Percentiles rank a stretch among this genome's conserved stretches.
Conservation (phyloP, 768 basidiomycete genomes). For the Clathrus columnatus region DNA sequence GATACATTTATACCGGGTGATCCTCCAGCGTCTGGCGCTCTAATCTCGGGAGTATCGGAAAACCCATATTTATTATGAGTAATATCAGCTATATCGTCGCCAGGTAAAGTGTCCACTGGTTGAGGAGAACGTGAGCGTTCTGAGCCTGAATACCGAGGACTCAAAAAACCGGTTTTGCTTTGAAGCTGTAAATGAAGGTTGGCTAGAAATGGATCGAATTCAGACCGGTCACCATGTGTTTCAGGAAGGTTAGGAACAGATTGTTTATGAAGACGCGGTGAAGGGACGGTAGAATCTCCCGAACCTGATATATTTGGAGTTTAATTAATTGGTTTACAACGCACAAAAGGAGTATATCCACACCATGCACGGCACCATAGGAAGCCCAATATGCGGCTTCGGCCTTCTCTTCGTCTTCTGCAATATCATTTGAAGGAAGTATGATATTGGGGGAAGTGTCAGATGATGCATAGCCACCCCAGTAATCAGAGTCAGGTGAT, state of each 20-base stretch:
- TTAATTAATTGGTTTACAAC: neutral
- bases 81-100: neutral
- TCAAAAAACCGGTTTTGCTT: constrained; percentile 11
- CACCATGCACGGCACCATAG: constrained; percentile 64
- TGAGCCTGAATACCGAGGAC: constrained; percentile 4
- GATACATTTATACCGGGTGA: constrained; percentile 5
- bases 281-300: constrained; percentile 60
- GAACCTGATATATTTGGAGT: constrained; percentile 37
- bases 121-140: neutral
- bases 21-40: constrained; percentile 12
- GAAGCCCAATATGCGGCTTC: constrained; percentile 74
- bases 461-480: constrained; percentile 10
- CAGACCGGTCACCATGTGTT: constrained; percentile 14
- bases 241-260: constrained; percentile 16
- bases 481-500: constrained; percentile 6
- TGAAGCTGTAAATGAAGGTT: constrained; percentile 6
- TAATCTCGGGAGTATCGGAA: neutral
- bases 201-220: constrained; percentile 13
- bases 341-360: constrained; percentile 11
- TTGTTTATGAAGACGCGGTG: constrained; percentile 30
- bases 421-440: neutral
- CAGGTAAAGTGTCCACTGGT: neutral
- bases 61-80: neutral
- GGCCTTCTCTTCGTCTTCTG: constrained; percentile 19
- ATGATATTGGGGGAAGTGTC: constrained; percentile 1